These are phyloP conservation scores for Betula pendula DNA, from an alignment of 306 rosid species.

Conservation along the genomic window DNA sequence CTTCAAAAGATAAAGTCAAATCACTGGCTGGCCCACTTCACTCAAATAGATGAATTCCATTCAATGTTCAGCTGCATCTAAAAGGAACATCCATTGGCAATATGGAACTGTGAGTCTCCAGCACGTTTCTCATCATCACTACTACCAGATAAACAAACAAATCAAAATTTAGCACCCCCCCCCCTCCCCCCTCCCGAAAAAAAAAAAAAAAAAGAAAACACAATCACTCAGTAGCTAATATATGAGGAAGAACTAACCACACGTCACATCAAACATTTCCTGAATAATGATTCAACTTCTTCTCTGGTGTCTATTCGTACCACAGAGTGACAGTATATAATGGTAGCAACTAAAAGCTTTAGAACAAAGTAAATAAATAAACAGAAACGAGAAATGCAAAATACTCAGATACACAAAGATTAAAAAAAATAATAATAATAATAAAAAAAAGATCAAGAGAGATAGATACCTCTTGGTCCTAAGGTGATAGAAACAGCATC, in stretches of 20 bases:
- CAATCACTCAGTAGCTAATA: too few relatives aligned
- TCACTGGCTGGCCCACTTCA: not conserved
- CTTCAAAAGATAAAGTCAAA: too few relatives aligned
- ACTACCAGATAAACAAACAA: not conserved
- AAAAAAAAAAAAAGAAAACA: too few relatives aligned
- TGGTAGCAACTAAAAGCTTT: not conserved
- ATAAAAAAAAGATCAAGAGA: not conserved
- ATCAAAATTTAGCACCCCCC: not conserved
- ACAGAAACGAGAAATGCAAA: not conserved
- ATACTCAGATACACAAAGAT: not conserved
- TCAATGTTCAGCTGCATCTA: not conserved
- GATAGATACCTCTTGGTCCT: constrained; percentile 79
- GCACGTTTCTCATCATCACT: not conserved
- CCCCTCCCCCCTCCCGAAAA: too few relatives aligned
- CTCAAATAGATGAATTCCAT: not conserved
- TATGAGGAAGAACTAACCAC: too few relatives aligned
- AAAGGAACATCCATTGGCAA: too few relatives aligned
- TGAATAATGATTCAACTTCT: too few relatives aligned
- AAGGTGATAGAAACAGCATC: constrained; percentile 94
- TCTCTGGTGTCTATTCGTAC: not conserved
- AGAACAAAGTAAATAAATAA: not conserved
- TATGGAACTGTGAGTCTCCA: not conserved
- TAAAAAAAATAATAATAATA: not conserved
- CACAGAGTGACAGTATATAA: not conserved
- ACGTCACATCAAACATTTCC: too few relatives aligned